Base-by-base conservation (phyloP, 2,329 filamentous ascomycete species). In the Ceratocystis papillata region DNA sequence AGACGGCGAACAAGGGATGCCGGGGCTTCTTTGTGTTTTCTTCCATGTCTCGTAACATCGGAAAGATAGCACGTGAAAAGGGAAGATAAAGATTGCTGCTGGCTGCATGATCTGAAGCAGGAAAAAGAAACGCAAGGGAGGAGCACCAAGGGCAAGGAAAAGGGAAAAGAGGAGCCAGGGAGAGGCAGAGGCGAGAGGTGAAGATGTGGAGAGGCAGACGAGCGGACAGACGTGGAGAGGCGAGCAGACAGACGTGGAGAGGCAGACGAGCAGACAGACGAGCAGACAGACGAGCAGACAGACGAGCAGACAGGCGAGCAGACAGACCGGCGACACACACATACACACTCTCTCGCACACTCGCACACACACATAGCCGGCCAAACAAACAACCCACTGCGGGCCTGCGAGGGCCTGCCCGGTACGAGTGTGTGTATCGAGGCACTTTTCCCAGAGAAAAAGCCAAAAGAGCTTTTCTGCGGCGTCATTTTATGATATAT, bases 71-170 rank as follows among this genome's bases (percentile, higher is more conserved):
- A 20, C 15, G 17, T 8, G n/a, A 50, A 50, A 20, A 50, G 22
- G n/a, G 48, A 20, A 62, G 41, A 12, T 17, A 41, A 62, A 46
- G n/a, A 45, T 15, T 22, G 25, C 10, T 30, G 30, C 8, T 28
- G 25, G 8, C 22, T 57, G 53, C 53, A 57, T 57, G 53, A 57
- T 57, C 53, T 57, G 53, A 57, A 20, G 17, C 17, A 15, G 44
- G 20, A 20, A 15, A 15, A 62, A 45, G 45, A 62, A 25, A 44
- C 20, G 45, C 22, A 25, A 62, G 22, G 30, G 20, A 22, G 15
- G 15, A 15, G 22, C 1, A 62, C 5, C 20, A 45, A 44, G 41
- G n/a, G 45, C 28, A 44, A 45, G 10, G 17, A n/a, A 28, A 6
- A 62, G 22, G 28, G 33, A 46, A 46, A 62, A 62, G 17, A 62